Conservation (phyloP, 2,329 filamentous ascomycete genomes). For the Blastomyces gilchristii region DNA sequence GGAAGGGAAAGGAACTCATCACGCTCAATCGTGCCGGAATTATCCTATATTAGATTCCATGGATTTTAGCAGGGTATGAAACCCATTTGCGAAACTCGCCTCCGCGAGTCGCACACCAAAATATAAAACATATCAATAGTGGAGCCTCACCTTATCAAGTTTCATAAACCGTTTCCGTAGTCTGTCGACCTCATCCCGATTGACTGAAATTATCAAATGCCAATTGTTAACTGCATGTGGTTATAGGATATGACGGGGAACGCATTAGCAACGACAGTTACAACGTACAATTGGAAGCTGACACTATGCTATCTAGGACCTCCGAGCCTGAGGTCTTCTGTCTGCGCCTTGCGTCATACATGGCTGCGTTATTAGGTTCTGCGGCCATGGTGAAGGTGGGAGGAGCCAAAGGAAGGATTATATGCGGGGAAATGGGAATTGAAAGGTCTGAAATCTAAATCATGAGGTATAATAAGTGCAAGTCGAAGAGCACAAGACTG, state of each 20-base stretch:
- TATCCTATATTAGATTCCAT: constrained; percentile 54
- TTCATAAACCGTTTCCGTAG: constrained; percentile 98
- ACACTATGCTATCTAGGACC: constrained; percentile 90
- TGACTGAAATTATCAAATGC: constrained; percentile 50
- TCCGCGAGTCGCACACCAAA: neutral
- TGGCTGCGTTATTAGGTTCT: constrained; percentile 36
- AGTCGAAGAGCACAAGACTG: neutral
- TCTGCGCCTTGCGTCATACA: constrained; percentile 36
- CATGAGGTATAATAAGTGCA: neutral
- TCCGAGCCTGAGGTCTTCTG: constrained; percentile 45
- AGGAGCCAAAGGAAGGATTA: neutral
- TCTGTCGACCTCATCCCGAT: constrained; percentile 92
- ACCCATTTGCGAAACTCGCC: neutral
- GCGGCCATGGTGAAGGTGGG: constrained; percentile 18
- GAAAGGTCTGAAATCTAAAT: neutral
- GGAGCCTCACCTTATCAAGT: constrained; percentile 67
- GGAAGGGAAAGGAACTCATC: constrained; percentile 96
- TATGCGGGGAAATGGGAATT: constrained; percentile 6
- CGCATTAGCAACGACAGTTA: neutral
- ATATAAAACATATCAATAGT: neutral
- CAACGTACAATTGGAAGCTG: constrained; percentile 82
- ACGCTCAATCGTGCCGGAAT: constrained; percentile 95
- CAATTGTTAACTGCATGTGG: constrained; percentile 5
- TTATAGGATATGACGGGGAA: neutral
- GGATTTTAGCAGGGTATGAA: neutral